Conservation (phyloP, 768 basidiomycete species). For the Rubroboletus satanas region DNA sequence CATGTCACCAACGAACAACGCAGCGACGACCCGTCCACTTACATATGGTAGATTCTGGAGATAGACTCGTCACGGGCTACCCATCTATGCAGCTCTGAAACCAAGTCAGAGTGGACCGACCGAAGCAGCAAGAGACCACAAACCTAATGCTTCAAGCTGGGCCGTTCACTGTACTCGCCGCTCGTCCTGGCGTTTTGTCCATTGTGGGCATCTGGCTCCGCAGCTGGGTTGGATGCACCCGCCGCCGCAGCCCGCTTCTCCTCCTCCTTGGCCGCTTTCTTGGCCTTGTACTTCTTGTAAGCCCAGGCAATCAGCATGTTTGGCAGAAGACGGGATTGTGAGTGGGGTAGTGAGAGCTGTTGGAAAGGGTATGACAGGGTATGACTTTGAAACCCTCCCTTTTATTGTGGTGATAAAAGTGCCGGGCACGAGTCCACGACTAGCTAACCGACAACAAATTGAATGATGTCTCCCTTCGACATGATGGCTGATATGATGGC, state of each 20-base stretch:
- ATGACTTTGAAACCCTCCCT: not conserved
- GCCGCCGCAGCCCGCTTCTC: constrained; percentile 2
- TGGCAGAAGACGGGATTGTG: not conserved
- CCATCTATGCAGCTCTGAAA: not conserved
- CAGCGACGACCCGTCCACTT: constrained; percentile 1
- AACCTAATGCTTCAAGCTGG: constrained; percentile 10
- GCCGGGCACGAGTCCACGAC: not conserved
- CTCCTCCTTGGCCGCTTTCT: constrained; percentile 18
- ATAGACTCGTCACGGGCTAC: too few species aligned
- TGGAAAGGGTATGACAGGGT: not conserved
- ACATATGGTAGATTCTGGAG: not conserved
- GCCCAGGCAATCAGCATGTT: constrained; percentile 13
- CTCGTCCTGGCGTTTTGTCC: not conserved
- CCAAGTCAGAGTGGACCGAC: not conserved
- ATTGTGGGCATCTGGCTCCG: not conserved
- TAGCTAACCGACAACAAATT: not conserved
- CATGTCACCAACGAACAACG: constrained; percentile 6
- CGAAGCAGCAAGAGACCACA: not conserved
- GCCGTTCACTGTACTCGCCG: not conserved
- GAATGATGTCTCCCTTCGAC: not conserved
- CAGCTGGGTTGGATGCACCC: not conserved
- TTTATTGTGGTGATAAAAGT: constrained; percentile 3
- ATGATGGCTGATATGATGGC: not conserved
- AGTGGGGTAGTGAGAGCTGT: not conserved
- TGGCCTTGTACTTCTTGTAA: constrained; percentile 28